Percentiles rank a stretch among this genome's conserved stretches.
These are phyloP conservation scores for Orbilia javanica DNA, from an alignment of 2,329 filamentous ascomycete species.

Conservation along the genomic window DNA sequence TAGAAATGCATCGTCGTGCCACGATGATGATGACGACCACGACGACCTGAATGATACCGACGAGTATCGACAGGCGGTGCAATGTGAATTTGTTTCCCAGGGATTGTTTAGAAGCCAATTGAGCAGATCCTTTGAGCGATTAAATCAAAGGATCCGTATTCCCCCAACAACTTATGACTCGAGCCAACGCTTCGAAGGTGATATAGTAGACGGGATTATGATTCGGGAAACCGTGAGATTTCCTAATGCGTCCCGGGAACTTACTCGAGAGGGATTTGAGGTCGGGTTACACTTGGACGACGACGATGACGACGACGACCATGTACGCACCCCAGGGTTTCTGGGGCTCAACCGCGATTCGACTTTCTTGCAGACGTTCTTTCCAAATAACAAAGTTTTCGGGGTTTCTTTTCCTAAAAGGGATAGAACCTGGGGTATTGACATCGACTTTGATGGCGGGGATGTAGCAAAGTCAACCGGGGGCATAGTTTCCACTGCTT, in stretches of 20 bases:
- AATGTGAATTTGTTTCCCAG: constrained; percentile 6
- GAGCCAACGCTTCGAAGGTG: background rate
- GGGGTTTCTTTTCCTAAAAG: constrained; percentile 21
- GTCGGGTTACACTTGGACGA: constrained; percentile 19
- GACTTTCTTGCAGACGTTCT: constrained; percentile 23
- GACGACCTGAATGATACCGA: background rate
- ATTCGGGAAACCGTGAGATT: constrained; percentile 26
- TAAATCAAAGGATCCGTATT: background rate
- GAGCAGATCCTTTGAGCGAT: constrained; percentile 20
- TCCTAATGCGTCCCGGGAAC: constrained; percentile 6
- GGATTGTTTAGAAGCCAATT: constrained; percentile 25
- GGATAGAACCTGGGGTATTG: background rate
- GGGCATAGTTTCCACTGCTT: constrained; percentile 7
- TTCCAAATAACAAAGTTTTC: constrained; percentile 31
- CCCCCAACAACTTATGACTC: constrained; percentile 18
- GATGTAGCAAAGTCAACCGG: constrained; percentile 13
- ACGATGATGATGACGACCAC: constrained; percentile 4
- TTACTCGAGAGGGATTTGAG: constrained; percentile 10
- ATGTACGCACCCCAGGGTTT: background rate
- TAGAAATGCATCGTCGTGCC: constrained; percentile 17
- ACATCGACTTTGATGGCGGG: constrained; percentile 18
- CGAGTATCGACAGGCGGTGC: background rate
- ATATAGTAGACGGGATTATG: constrained; percentile 10
- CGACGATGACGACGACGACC: constrained; percentile 8
- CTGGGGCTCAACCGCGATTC: constrained; percentile 20